These are phyloP conservation scores for Aspergillus taichungensis DNA, from an alignment of 495 filamentous ascomycete species.

Conservation along the genomic window DNA sequence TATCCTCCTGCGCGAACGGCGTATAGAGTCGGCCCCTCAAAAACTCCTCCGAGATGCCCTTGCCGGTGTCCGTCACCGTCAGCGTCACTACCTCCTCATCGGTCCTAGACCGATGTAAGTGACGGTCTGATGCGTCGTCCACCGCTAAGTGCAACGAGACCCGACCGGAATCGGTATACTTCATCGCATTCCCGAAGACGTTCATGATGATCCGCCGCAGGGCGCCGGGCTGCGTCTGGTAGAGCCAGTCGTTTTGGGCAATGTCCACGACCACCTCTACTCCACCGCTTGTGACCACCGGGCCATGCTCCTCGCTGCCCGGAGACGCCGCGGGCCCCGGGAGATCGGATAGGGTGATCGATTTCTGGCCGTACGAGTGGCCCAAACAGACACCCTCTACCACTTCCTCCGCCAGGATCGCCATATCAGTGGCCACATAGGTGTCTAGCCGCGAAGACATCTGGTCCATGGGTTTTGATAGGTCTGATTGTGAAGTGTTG, in stretches of 20 bases:
- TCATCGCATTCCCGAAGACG: slow-evolving; percentile 72
- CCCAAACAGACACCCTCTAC: slow-evolving; percentile 48
- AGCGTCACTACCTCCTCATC: slow-evolving; percentile 37
- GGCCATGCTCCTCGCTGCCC: background rate
- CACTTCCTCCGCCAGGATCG: slow-evolving; percentile 39
- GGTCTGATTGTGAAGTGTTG: slow-evolving; percentile 20
- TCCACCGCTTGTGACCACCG: no score
- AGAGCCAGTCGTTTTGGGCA: slow-evolving; percentile 50
- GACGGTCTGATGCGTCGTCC: slow-evolving; percentile 25
- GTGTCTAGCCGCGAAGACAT: slow-evolving; percentile 35
- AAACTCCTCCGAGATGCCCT: slow-evolving; percentile 67
- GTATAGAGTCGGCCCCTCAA: slow-evolving; percentile 60
- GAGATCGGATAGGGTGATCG: slow-evolving; percentile 18
- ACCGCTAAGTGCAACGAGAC: slow-evolving; percentile 53
- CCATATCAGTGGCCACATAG: slow-evolving; percentile 35
- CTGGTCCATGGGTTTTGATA: slow-evolving; percentile 23
- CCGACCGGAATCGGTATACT: slow-evolving; percentile 61
- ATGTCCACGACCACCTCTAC: slow-evolving; percentile 59
- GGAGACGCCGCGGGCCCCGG: slow-evolving; percentile 14
- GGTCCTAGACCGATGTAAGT: slow-evolving; percentile 21
- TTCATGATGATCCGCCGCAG: slow-evolving; percentile 74
- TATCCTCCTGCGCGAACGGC: slow-evolving; percentile 70
- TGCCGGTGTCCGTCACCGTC: slow-evolving; percentile 57
- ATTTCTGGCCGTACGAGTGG: slow-evolving; percentile 31
- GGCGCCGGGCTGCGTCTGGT: slow-evolving; percentile 62